Percentiles rank a stretch among this genome's conserved stretches.
Conservation (phyloP, 768 basidiomycete species). For the Mycena galericulata region DNA sequence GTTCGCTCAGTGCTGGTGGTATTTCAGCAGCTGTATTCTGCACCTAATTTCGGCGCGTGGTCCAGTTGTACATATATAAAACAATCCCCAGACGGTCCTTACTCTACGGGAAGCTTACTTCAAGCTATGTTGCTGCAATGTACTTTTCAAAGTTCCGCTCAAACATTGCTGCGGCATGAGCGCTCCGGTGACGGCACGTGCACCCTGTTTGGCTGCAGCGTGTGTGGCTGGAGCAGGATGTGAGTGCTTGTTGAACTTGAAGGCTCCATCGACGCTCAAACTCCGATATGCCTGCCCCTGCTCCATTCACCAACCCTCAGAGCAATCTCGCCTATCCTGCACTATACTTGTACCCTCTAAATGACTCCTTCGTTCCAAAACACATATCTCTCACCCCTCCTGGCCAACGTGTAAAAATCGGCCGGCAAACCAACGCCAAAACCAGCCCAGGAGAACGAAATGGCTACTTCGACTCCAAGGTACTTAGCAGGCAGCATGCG, state of each 20-base stretch:
- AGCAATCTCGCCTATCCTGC: constrained; percentile 41
- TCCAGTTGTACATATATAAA: too few species aligned
- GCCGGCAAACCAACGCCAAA: constrained; percentile 95
- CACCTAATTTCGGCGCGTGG: too few species aligned
- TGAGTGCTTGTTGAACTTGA: background rate
- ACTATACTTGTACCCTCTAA: constrained; percentile 88
- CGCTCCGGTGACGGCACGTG: too few species aligned
- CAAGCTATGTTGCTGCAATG: too few species aligned
- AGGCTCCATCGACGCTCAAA: constrained; percentile 20
- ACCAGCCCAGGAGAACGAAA: constrained; percentile 93
- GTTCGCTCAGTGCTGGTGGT: too few species aligned
- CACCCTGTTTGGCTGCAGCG: constrained; percentile 18
- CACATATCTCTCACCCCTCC: constrained; percentile 80
- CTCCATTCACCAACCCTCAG: constrained; percentile 30
- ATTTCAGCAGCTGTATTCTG: too few species aligned
- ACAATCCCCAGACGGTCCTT: too few species aligned
- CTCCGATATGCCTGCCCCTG: constrained; percentile 29
- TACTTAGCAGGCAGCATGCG: constrained; percentile 93
- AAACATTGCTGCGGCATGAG: too few species aligned
- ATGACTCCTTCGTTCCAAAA: constrained; percentile 95
- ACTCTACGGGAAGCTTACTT: too few species aligned
- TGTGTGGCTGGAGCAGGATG: constrained; percentile 4
- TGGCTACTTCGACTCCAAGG: constrained; percentile 96
- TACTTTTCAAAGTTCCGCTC: too few species aligned
- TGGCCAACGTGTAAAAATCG: constrained; percentile 87